Conservation (phyloP, 169 alveolate species). For the Neospora caninum region DNA sequence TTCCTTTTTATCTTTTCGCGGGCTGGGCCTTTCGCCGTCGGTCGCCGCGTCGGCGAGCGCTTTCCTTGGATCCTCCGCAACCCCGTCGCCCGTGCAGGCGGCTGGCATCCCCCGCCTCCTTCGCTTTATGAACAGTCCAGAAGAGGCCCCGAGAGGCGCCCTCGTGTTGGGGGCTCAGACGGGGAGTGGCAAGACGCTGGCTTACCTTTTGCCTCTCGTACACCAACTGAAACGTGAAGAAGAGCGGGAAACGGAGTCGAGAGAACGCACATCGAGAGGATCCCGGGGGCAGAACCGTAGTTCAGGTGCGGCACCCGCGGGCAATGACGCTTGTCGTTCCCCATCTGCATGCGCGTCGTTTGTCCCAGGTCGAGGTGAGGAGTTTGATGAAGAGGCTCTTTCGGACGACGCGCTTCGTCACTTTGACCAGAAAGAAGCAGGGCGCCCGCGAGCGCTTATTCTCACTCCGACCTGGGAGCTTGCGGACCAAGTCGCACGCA, state of each 20-base stretch:
- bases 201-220: conserved; percentile 85
- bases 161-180: conserved; percentile 77
- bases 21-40: conserved; percentile 5
- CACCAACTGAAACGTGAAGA: conserved; percentile 43
- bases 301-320: neutral
- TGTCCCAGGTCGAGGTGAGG: neutral
- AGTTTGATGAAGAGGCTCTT: conserved; percentile 13
- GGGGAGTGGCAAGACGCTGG: conserved; percentile 88
- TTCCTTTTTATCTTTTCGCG: neutral
- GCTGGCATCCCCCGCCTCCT: neutral
- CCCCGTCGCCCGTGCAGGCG: conserved; percentile 16
- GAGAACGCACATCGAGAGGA: neutral
- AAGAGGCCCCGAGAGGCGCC: neutral
- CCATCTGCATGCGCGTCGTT: neutral
- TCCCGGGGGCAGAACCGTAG: neutral
- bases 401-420: neutral
- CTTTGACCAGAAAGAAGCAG: neutral
- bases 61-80: neutral
- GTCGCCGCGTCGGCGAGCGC: conserved; percentile 12
- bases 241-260: neutral
- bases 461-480: conserved; percentile 92
- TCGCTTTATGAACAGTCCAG: neutral
- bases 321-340: neutral
- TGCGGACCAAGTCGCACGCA: conserved; percentile 81
- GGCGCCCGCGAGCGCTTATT: conserved; percentile 83